Evolutionary conservation across 2,329 filamentous ascomycete species (phyloP).

Genomic region (Thielaviopsis populi): DNA sequence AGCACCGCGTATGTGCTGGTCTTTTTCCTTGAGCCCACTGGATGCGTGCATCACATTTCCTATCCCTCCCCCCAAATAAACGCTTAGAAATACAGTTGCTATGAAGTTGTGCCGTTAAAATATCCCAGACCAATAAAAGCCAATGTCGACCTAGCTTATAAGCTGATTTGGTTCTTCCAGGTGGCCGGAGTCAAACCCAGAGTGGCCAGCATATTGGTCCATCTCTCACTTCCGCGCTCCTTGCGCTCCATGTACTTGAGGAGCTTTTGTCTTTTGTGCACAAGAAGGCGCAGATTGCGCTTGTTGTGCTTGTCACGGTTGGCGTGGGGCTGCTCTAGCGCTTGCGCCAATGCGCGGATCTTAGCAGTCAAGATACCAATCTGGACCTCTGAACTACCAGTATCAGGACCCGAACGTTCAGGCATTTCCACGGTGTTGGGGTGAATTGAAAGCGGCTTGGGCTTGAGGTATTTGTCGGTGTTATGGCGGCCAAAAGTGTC

Average conservation of each 20-base stretch:
- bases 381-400: slow-evolving; percentile 93
- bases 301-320: slow-evolving; percentile 90
- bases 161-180: slow-evolving; percentile 77
- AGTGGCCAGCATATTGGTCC: slow-evolving; percentile 70
- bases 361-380: slow-evolving; percentile 89
- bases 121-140: background rate
- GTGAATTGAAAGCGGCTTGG: slow-evolving; percentile 38
- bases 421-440: slow-evolving; percentile 29
- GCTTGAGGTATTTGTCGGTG: slow-evolving; percentile 57
- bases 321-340: slow-evolving; percentile 50
- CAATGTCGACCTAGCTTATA: slow-evolving; percentile 32
- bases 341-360: slow-evolving; percentile 66
- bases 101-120: slow-evolving; percentile 7
- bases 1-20: background rate
- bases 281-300: slow-evolving; percentile 68
- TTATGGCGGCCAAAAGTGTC: slow-evolving; percentile 80
- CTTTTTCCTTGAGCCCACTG: background rate
- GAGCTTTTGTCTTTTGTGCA: slow-evolving; percentile 80
- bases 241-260: slow-evolving; percentile 74
- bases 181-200: slow-evolving; percentile 76
- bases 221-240: slow-evolving; percentile 81
- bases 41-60: background rate
- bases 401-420: slow-evolving; percentile 69
- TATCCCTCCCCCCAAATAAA: slow-evolving; percentile 4
- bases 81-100: slow-evolving; percentile 15